Evolutionary conservation across 2,329 filamentous ascomycete species (phyloP).

Genomic region (Colletotrichum sp.): DNA sequence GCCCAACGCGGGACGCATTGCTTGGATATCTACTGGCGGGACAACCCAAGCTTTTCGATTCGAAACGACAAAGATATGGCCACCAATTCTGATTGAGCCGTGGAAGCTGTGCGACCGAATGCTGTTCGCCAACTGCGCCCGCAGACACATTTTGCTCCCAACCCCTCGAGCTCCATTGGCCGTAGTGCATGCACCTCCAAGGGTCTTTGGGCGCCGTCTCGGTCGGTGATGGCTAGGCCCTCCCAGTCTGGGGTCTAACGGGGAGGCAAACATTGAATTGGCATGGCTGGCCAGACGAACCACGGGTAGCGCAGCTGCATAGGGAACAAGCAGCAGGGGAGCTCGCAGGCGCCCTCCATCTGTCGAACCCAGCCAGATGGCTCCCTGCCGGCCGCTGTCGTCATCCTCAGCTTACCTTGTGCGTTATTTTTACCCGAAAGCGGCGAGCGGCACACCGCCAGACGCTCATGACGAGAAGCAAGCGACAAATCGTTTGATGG

Average conservation of each 20-base stretch:
- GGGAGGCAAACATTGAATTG: neutral
- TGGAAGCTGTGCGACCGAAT: neutral
- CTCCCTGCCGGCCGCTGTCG: neutral
- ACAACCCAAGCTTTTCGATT: neutral
- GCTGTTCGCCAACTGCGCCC: neutral
- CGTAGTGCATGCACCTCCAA: neutral
- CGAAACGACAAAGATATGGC: neutral
- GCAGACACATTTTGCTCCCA: neutral
- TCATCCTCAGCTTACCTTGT: constrained; percentile 13
- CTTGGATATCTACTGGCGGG: neutral
- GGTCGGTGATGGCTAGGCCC: neutral
- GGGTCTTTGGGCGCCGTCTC: neutral
- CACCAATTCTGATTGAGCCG: neutral
- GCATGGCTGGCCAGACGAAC: neutral
- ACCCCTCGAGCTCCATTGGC: neutral
- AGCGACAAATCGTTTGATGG: neutral
- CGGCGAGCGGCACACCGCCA: constrained; percentile 4
- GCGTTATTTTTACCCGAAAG: neutral
- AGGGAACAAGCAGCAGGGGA: neutral
- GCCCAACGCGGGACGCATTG: neutral
- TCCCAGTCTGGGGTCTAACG: neutral
- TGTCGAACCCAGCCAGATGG: neutral
- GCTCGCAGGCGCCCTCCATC: neutral
- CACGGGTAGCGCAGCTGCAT: neutral
- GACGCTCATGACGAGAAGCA: neutral